These are phyloP conservation scores for Boletus sp. DNA, from an alignment of 768 basidiomycete genomes.

Conservation along the genomic window DNA sequence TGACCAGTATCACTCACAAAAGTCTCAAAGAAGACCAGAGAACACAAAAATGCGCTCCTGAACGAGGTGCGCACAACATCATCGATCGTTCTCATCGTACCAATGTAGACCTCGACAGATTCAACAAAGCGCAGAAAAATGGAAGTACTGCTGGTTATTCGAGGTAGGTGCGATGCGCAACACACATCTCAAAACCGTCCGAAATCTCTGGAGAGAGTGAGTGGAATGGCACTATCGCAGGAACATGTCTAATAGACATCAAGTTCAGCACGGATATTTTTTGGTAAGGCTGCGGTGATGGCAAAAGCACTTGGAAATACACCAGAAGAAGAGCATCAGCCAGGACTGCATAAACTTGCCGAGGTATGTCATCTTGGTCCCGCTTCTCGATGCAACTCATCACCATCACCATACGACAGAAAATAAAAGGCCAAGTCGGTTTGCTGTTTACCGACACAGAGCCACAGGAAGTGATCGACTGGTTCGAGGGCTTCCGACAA, in stretches of 20 bases:
- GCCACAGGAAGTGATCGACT: conserved; percentile 88
- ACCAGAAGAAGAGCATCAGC: conserved; percentile 79
- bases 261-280: conserved; percentile 81
- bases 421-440: conserved; percentile 94
- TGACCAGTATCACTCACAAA: conserved; percentile 85
- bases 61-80: conserved; percentile 54
- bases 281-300: conserved; percentile 87
- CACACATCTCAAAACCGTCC: conserved; percentile 88
- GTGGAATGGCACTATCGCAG: conserved; percentile 23
- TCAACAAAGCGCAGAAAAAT: conserved; percentile 81
- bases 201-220: conserved; percentile 91
- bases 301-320: conserved; percentile 92
- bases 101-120: conserved; percentile 51
- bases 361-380: conserved; percentile 50
- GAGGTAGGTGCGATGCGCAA: conserved; percentile 96
- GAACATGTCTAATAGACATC: conserved; percentile 4
- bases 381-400: conserved; percentile 5
- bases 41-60: conserved; percentile 84
- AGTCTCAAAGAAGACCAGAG: conserved; percentile 89
- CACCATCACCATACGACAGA: conserved; percentile 42
- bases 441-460: conserved; percentile 88
- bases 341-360: conserved; percentile 77
- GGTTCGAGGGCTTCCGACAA: conserved; percentile 90
- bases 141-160: conserved; percentile 95
- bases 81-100: conserved; percentile 6